phyloP scores from a whole-genome alignment of 768 basidiomycete species.

The Gyrodon lividus region DNA sequence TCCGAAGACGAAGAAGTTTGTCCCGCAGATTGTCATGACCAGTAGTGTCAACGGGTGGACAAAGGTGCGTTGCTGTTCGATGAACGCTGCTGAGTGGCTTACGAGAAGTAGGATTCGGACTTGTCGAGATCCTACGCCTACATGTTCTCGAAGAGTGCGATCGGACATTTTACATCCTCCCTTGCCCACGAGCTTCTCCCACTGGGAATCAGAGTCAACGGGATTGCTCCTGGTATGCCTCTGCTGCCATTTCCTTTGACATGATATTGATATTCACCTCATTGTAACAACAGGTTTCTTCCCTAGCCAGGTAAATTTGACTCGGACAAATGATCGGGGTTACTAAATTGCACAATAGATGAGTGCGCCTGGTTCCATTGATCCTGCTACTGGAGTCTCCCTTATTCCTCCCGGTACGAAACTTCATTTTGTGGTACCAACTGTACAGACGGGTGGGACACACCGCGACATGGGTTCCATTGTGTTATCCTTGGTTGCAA shows the following conservation, averaged over 20 bases:
- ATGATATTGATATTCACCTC: constrained; percentile 38
- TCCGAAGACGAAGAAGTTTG: constrained; percentile 36
- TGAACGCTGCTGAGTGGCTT: not conserved
- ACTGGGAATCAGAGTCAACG: constrained; percentile 47
- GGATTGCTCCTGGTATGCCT: constrained; percentile 42
- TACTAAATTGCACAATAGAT: constrained; percentile 20
- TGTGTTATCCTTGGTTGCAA: constrained; percentile 43
- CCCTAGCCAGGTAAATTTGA: not conserved
- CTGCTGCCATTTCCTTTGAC: not conserved
- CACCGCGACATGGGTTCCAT: constrained; percentile 43
- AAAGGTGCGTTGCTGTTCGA: constrained; percentile 29
- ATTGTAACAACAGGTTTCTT: constrained; percentile 12
- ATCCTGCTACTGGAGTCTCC: constrained; percentile 25
- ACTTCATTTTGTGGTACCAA: constrained; percentile 36
- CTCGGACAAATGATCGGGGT: not conserved
- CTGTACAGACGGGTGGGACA: constrained; percentile 29
- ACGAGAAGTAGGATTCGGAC: constrained; percentile 36
- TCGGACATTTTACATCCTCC: constrained; percentile 45
- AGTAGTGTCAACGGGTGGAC: constrained; percentile 55
- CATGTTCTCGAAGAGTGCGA: constrained; percentile 47
- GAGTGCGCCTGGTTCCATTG: constrained; percentile 26
- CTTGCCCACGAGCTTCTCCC: constrained; percentile 49
- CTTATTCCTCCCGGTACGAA: constrained; percentile 15
- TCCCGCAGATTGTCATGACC: constrained; percentile 49
- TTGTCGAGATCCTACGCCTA: constrained; percentile 47